Evolutionary conservation across 441 rosid genomes (phyloP).

Genomic region (Populus hybrid): DNA sequence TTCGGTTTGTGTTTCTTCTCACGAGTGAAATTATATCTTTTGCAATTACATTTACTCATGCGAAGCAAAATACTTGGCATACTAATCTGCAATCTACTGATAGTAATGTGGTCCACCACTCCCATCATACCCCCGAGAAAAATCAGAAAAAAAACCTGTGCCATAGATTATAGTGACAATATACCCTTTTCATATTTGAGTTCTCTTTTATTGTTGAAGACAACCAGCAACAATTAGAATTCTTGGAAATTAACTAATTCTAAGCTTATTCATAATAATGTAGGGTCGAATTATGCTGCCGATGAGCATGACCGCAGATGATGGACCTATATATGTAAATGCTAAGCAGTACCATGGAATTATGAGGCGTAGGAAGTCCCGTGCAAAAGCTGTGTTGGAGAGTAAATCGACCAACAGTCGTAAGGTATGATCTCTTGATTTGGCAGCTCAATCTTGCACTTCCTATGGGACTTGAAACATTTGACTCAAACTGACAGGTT

Average conservation of each 20-base stretch:
- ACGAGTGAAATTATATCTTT: neutral
- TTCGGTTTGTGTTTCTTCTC: slow-evolving; percentile 36
- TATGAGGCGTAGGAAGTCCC: slow-evolving; percentile 73
- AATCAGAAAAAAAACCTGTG: neutral
- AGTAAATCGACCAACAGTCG: slow-evolving; percentile 45
- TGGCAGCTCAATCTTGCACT: neutral
- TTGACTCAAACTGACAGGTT: neutral
- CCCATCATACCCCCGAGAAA: neutral
- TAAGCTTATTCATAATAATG: slow-evolving; percentile 6
- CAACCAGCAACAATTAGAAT: neutral
- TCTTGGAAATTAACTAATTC: neutral
- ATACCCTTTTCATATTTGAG: neutral
- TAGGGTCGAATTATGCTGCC: slow-evolving; percentile 85
- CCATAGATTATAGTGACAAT: neutral
- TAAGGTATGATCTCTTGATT: slow-evolving; percentile 47
- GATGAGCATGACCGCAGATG: slow-evolving; percentile 61
- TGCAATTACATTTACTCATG: neutral
- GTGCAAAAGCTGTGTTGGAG: slow-evolving; percentile 78
- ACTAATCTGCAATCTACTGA: neutral
- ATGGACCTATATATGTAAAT: slow-evolving; percentile 55
- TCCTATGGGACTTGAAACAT: neutral
- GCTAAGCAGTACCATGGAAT: slow-evolving; percentile 53
- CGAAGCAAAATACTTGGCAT: neutral
- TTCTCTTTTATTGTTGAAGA: neutral
- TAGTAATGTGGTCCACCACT: neutral